Conservation (phyloP, 1,284 basidiomycete genomes). For the Mrakiaceae sp. region DNA sequence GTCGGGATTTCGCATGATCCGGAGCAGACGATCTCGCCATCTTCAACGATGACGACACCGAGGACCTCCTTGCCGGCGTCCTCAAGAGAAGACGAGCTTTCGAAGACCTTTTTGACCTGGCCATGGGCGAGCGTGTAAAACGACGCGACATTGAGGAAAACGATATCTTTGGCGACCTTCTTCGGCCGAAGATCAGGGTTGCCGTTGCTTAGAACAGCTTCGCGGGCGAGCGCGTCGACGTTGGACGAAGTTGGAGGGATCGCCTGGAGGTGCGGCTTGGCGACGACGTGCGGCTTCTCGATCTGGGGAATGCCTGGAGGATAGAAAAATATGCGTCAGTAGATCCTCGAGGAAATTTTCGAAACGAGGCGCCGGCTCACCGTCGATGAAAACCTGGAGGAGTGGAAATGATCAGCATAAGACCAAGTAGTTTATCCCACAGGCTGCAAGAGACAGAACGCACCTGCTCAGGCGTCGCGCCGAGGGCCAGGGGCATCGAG, state of each 20-base stretch:
- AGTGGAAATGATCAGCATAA: slow-evolving; percentile 56
- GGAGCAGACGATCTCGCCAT: slow-evolving; percentile 32
- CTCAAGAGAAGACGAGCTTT: neutral
- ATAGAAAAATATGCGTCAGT: too few relatives aligned
- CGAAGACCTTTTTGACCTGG: neutral
- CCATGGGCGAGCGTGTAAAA: neutral
- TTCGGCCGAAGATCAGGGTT: slow-evolving; percentile 22
- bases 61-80: neutral
- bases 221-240: slow-evolving; percentile 26
- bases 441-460: neutral
- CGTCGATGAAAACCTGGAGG: slow-evolving; percentile 49
- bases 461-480: slow-evolving; percentile 37
- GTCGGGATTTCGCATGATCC: slow-evolving; percentile 19
- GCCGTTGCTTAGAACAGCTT: slow-evolving; percentile 30
- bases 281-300: slow-evolving; percentile 26
- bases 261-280: slow-evolving; percentile 27
- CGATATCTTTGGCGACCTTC: slow-evolving; percentile 26
- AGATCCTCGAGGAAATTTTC: too few relatives aligned
- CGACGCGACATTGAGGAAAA: slow-evolving; percentile 14
- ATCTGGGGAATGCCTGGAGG: slow-evolving; percentile 24
- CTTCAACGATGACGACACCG: slow-evolving; percentile 27
- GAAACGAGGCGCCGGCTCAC: neutral
- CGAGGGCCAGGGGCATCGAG: slow-evolving; percentile 63
- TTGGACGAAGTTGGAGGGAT: slow-evolving; percentile 27
- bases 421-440: slow-evolving; percentile 38